Conservation (phyloP, 495 filamentous ascomycete species). For the Podospora appendiculata region DNA sequence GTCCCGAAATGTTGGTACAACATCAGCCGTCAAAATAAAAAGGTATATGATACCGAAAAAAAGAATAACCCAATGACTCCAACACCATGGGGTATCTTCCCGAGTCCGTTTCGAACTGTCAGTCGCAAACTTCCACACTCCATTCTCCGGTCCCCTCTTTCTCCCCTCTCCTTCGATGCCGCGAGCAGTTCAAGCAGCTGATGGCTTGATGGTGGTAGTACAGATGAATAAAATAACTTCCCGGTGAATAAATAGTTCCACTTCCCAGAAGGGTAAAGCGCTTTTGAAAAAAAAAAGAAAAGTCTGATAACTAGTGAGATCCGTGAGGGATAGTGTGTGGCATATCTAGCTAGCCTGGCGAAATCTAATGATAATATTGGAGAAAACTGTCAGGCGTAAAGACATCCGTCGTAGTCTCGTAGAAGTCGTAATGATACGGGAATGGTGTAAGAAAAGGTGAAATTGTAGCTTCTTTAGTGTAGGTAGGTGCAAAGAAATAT, state of each 20-base stretch:
- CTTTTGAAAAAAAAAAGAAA: background rate
- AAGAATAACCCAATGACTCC: no score
- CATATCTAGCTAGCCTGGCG: background rate
- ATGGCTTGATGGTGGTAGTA: background rate
- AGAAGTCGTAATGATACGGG: slow-evolving; percentile 9
- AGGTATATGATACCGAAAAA: no score
- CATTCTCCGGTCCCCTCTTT: no score
- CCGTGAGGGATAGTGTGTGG: background rate
- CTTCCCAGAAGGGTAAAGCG: background rate
- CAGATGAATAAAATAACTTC: background rate
- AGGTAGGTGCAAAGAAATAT: background rate
- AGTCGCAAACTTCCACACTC: no score
- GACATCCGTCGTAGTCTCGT: slow-evolving; percentile 14
- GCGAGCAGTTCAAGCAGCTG: no score
- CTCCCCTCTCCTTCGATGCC: no score
- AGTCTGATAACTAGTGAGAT: background rate
- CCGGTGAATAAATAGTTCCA: background rate
- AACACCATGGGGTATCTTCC: no score
- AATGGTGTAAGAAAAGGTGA: background rate
- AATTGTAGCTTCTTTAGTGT: background rate
- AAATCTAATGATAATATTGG: background rate
- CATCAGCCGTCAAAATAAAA: no score
- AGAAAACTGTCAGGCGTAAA: slow-evolving; percentile 9
- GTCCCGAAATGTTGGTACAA: no score
- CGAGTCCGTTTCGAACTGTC: no score